These are phyloP conservation scores for Cryptococcus wingfieldii DNA, from an alignment of 1,284 basidiomycete genomes.

Conservation along the genomic window DNA sequence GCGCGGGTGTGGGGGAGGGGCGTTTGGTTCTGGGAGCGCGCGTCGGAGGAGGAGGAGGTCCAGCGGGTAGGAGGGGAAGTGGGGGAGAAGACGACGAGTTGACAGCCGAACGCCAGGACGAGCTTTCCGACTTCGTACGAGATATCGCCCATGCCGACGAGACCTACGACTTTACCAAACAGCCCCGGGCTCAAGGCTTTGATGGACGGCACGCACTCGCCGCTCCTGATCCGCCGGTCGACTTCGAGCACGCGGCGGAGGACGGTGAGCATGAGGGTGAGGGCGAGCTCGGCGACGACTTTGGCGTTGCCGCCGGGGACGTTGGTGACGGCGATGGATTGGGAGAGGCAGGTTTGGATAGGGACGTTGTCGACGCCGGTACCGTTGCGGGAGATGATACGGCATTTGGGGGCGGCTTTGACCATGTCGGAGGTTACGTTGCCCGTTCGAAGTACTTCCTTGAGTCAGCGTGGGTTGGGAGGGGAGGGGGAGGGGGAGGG, in stretches of 20 bases:
- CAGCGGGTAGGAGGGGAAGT: conserved; percentile 41
- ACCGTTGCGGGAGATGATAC: conserved; percentile 35
- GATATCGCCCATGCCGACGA: conserved; percentile 51
- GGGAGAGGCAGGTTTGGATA: conserved; percentile 49
- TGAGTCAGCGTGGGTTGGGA: background rate
- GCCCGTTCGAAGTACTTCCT: conserved; percentile 28
- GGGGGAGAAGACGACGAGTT: conserved; percentile 47
- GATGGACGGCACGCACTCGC: conserved; percentile 58
- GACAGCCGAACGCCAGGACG: conserved; percentile 42
- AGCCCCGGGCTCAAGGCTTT: conserved; percentile 49
- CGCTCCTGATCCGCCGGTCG: conserved; percentile 51
- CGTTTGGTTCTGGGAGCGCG: conserved; percentile 13
- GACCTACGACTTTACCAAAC: conserved; percentile 43
- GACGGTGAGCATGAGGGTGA: conserved; percentile 58
- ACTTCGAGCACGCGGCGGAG: conserved; percentile 55
- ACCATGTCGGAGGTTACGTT: conserved; percentile 22
- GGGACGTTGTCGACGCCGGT: conserved; percentile 40
- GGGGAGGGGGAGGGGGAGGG: background rate
- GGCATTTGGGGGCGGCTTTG: conserved; percentile 17
- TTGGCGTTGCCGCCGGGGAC: conserved; percentile 53
- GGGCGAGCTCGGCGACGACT: conserved; percentile 55
- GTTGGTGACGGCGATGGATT: conserved; percentile 58
- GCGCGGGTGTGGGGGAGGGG: conserved; percentile 53
- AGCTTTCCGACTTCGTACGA: conserved; percentile 41
- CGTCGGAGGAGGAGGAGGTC: conserved; percentile 19